Base-by-base conservation (phyloP, 2,329 filamentous ascomycete species). In the Stachybotrys chlorohalonatus region DNA sequence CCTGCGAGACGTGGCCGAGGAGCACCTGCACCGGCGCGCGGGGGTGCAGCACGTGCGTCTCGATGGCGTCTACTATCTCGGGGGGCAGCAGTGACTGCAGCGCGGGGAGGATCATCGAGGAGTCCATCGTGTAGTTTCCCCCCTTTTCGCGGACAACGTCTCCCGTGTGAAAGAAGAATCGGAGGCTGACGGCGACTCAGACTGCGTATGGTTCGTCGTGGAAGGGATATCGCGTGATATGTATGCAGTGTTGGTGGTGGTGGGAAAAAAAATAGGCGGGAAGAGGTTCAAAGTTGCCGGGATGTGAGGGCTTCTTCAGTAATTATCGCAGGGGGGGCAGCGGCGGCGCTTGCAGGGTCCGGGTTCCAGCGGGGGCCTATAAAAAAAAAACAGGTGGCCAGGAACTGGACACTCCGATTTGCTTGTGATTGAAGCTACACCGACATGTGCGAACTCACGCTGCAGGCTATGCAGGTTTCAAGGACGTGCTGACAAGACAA, bases 41-140 rank as follows among this genome's bases (percentile, higher is more conserved):
- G 15, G 73, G 73, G 64, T 73, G 68, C 51, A 81, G 69, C 56
- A 80, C 61, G 68, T 82, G 70, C 48, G 72, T 72, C 63, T 77
- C 66, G 54, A 80, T 66, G 53, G 73, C 66, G 53, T 70, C 68
- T 58, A 72, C 66, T 52, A 74, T 65, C 52, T 76, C 70, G n/a
- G 77, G 68, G 42, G 76, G 73, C 52, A 79, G 70, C 55, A 80
- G 59, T 39, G 69, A 64, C 48, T 70, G 67, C 58, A 77, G 66
- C 52, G 73, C 60, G 53, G 65, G 66, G 59, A 61, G 62, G 13
- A 64, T 55, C n/a, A 70, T 57, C 5, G 65, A 64, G 7, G 65
- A 61, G 56, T 66, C 64, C 67, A 72, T 71, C 52, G 54, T 58
- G 54, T 52, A 24, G 24, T 45, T n/a, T 11, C 5, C 2, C n/a